Percentiles rank a stretch among this genome's conserved stretches.
Evolutionary conservation across 768 basidiomycete species (phyloP).

Genomic region (Leccinum boreale): DNA sequence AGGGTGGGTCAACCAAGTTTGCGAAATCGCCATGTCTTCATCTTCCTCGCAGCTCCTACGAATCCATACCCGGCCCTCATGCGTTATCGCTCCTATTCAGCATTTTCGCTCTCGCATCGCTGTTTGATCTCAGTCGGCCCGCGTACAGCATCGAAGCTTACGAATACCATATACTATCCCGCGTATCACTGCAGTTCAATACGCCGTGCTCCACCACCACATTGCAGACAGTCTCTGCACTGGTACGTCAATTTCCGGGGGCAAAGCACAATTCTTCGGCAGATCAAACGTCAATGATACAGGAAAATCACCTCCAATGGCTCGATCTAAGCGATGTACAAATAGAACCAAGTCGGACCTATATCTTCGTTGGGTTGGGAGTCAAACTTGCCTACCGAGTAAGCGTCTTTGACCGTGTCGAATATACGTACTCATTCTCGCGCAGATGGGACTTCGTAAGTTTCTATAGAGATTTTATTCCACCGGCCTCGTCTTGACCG

Average conservation of each 20-base stretch:
- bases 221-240: slow-evolving; percentile 48
- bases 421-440: not conserved
- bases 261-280: slow-evolving; percentile 12
- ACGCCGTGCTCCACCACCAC: slow-evolving; percentile 49
- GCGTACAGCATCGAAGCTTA: slow-evolving; percentile 52
- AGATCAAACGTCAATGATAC: not conserved
- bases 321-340: slow-evolving; percentile 55
- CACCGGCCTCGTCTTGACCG: not conserved
- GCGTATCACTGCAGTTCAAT: slow-evolving; percentile 48
- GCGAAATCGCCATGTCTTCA: not conserved
- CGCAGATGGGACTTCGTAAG: slow-evolving; percentile 56
- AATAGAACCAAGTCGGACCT: slow-evolving; percentile 45
- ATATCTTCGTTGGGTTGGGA: slow-evolving; percentile 57
- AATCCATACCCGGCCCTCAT: slow-evolving; percentile 43
- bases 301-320: slow-evolving; percentile 46
- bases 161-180: slow-evolving; percentile 60
- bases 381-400: slow-evolving; percentile 61
- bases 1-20: slow-evolving; percentile 35
- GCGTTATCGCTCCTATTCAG: slow-evolving; percentile 60
- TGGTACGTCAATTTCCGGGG: slow-evolving; percentile 39
- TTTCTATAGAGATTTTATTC: not conserved
- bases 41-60: slow-evolving; percentile 34
- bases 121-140: slow-evolving; percentile 53
- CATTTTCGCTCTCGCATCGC: slow-evolving; percentile 59
- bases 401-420: slow-evolving; percentile 22